These are phyloP conservation scores for Santalum album DNA, from an alignment of 164 flowering plant genomes.

Conservation along the genomic window DNA sequence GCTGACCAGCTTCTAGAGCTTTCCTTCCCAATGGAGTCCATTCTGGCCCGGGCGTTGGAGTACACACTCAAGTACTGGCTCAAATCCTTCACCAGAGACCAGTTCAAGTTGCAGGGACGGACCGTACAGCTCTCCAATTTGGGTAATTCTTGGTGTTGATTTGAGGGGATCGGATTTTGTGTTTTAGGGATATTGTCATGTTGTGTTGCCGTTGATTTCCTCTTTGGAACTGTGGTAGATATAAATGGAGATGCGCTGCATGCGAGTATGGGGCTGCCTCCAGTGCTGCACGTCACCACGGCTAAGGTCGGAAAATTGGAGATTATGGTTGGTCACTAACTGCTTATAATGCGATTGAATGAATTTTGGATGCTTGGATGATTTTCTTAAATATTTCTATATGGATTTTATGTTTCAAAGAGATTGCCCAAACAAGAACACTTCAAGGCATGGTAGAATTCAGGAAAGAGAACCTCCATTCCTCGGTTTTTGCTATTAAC, in stretches of 20 bases:
- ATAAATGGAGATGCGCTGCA: slow-evolving; percentile 93
- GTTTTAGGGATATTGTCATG: too few relatives aligned
- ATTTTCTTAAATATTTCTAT: too few relatives aligned
- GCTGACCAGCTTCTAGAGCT: neutral
- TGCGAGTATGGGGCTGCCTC: slow-evolving; percentile 87
- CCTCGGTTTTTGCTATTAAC: too few relatives aligned
- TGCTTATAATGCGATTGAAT: too few relatives aligned
- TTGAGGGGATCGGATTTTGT: slow-evolving; percentile 4
- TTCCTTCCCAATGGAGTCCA: slow-evolving; percentile 67
- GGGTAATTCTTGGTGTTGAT: slow-evolving; percentile 41
- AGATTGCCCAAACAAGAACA: too few relatives aligned
- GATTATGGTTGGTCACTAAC: slow-evolving; percentile 49
- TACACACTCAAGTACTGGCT: slow-evolving; percentile 96
- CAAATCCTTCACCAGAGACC: slow-evolving; percentile 90
- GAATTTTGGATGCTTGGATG: too few relatives aligned
- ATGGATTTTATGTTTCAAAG: too few relatives aligned
- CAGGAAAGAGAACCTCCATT: too few relatives aligned
- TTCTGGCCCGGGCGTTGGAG: slow-evolving; percentile 82
- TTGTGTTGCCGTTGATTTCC: neutral
- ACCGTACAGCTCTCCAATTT: slow-evolving; percentile 87
- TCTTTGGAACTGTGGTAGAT: slow-evolving; percentile 29
- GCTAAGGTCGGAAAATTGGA: slow-evolving; percentile 86
- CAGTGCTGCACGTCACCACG: slow-evolving; percentile 65
- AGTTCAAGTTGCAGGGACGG: slow-evolving; percentile 86
- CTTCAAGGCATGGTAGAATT: too few relatives aligned